A percentile compares a stretch with the other conserved stretches of the same genome.
Conservation (phyloP, 805 yeast genomes). For the Ogataea nakhonphanomensis region DNA sequence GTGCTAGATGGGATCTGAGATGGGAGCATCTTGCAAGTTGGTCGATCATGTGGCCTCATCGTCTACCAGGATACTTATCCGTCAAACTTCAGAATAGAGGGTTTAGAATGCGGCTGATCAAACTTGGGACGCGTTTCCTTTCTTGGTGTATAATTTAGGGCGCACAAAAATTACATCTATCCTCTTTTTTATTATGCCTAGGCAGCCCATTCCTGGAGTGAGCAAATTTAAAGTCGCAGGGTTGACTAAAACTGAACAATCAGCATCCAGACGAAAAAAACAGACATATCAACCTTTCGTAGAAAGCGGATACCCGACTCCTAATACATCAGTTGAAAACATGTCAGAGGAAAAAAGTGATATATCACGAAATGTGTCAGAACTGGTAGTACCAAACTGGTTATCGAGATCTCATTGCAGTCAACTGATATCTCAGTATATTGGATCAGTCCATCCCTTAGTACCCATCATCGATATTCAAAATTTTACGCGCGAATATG, state of each 20-base stretch:
- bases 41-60: no score
- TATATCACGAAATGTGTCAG: no score
- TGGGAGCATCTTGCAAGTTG: no score
- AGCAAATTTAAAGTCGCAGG: constrained; percentile 5
- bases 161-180: neutral
- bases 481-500: neutral
- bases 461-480: neutral
- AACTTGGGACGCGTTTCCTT: no score
- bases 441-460: constrained; percentile 2
- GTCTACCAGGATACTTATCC: no score
- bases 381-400: neutral
- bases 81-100: no score
- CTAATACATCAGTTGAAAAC: constrained; percentile 5
- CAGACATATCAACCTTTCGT: neutral
- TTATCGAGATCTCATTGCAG: constrained; percentile 1
- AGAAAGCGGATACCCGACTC: constrained; percentile 2
- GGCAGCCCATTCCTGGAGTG: constrained; percentile 7
- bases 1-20: neutral
- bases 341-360: neutral
- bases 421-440: neutral
- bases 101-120: no score
- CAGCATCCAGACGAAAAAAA: neutral
- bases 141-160: no score
- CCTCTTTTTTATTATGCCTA: constrained; percentile 29
- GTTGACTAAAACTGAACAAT: no score